Evolutionary conservation across 2,329 filamentous ascomycete genomes (phyloP).

Genomic region (Pestalotiopsis sp.): DNA sequence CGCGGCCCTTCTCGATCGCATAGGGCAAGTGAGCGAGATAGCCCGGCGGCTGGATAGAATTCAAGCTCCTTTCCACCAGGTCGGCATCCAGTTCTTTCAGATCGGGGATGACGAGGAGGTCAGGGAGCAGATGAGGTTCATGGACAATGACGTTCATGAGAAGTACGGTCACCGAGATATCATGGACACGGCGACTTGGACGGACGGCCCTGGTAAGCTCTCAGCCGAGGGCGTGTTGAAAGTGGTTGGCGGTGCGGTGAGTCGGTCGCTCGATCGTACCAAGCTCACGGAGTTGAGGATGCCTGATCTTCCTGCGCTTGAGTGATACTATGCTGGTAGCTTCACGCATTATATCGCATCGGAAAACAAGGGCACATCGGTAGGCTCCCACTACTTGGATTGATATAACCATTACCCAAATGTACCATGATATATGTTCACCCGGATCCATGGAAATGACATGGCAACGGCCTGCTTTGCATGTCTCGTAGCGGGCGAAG

Average conservation of each 20-base stretch:
- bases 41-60: conserved; percentile 64
- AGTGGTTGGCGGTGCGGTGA: conserved; percentile 63
- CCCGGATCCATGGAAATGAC: no score
- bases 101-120: conserved; percentile 66
- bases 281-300: neutral
- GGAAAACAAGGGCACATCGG: no score
- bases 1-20: conserved; percentile 68
- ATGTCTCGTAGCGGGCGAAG: no score
- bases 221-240: conserved; percentile 67
- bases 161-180: conserved; percentile 65
- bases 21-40: conserved; percentile 59
- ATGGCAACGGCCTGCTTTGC: no score
- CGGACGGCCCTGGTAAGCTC: conserved; percentile 39
- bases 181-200: conserved; percentile 73
- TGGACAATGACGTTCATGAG: conserved; percentile 63
- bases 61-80: conserved; percentile 65
- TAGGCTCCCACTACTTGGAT: no score
- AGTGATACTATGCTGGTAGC: no score
- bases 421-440: no score
- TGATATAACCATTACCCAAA: no score
- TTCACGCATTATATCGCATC: no score
- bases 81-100: conserved; percentile 78
- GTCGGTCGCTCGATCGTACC: conserved; percentile 23
- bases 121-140: conserved; percentile 54
- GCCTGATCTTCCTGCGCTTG: neutral